A percentile compares a stretch with the other conserved stretches of the same genome.
phyloP scores from a whole-genome alignment of 768 basidiomycete species.

The Auricularia sp. region DNA sequence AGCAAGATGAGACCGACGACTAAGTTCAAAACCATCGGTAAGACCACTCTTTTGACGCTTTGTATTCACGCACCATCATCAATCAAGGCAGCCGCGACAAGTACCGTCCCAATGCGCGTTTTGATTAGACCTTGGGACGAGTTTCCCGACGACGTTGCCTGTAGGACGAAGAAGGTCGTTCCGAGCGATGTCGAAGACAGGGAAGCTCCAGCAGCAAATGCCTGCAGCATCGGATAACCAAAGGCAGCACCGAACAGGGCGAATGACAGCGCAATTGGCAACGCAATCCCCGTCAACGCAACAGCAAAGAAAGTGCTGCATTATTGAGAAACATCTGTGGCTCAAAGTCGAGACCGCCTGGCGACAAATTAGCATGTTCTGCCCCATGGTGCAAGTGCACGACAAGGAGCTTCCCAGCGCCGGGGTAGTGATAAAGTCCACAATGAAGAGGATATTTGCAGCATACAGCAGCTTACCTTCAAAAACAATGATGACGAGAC shows the following conservation, averaged over 20 bases:
- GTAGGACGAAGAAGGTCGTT: constrained; percentile 42
- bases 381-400: no score
- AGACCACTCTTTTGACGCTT: no score
- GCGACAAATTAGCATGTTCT: not conserved
- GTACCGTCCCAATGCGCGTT: constrained; percentile 44
- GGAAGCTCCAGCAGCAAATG: constrained; percentile 54
- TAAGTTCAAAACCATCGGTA: no score
- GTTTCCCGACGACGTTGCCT: constrained; percentile 3
- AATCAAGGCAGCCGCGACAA: constrained; percentile 52
- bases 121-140: constrained; percentile 28
- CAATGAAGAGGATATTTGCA: no score
- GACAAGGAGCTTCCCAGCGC: no score
- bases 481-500: constrained; percentile 30
- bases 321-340: constrained; percentile 15
- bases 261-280: constrained; percentile 43
- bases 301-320: constrained; percentile 38
- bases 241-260: constrained; percentile 30
- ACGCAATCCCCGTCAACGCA: constrained; percentile 41
- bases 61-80: constrained; percentile 22
- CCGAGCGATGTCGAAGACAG: constrained; percentile 59
- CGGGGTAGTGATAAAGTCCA: no score
- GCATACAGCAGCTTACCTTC: not conserved
- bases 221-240: constrained; percentile 32
- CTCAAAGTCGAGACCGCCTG: not conserved
- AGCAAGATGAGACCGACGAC: no score